These are phyloP conservation scores for Exserohilum rostratum DNA, from an alignment of 2,329 filamentous ascomycete genomes.

Conservation along the genomic window DNA sequence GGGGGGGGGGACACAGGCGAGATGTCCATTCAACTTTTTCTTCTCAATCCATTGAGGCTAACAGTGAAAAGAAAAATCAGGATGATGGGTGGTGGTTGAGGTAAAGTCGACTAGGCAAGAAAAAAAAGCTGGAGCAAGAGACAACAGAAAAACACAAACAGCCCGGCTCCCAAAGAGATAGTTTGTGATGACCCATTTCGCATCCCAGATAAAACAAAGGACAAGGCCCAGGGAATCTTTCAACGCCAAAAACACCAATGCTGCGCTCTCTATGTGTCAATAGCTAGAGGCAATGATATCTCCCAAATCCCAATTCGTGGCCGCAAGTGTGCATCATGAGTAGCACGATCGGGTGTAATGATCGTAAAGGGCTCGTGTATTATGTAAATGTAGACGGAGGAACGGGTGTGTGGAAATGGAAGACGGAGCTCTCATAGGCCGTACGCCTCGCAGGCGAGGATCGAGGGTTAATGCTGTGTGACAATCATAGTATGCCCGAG, in stretches of 20 bases:
- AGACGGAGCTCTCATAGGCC: conserved; percentile 15
- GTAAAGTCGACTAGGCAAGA: neutral
- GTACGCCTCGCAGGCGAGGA: conserved; percentile 43
- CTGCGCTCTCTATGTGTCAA: conserved; percentile 42
- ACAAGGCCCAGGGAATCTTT: conserved; percentile 35
- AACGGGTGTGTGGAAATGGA: conserved; percentile 8
- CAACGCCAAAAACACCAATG: conserved; percentile 48
- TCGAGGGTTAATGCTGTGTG: conserved; percentile 22
- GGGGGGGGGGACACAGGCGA: neutral
- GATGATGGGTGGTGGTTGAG: neutral
- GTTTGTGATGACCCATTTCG: conserved; percentile 11
- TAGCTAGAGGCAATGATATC: conserved; percentile 46
- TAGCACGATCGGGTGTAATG: conserved; percentile 36
- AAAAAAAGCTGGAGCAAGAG: neutral
- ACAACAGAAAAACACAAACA: neutral
- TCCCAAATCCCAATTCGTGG: conserved; percentile 44
- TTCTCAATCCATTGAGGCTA: neutral
- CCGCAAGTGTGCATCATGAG: conserved; percentile 38
- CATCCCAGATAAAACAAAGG: conserved; percentile 16
- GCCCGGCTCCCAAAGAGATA: neutral
- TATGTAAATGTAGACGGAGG: conserved; percentile 36
- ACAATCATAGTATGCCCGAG: conserved; percentile 78
- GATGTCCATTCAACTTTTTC: conserved; percentile 10
- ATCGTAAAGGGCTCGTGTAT: conserved; percentile 46
- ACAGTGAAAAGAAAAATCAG: neutral